Evolutionary conservation across 768 basidiomycete species (phyloP), one percentile per base, ranked within the genome.

Genomic region (Boletus barrowsii): DNA sequence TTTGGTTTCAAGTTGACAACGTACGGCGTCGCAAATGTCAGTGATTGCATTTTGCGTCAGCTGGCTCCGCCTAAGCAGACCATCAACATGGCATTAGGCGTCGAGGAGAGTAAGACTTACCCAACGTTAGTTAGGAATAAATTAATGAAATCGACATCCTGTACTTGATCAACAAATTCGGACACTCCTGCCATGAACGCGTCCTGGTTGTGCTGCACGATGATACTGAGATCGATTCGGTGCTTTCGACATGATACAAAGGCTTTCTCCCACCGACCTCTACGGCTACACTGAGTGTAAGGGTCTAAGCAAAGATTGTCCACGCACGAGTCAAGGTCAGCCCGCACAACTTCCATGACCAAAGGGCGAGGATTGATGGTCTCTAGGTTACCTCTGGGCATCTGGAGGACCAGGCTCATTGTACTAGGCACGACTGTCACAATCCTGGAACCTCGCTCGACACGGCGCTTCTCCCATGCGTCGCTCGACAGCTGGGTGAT

Each of bases 381-480:
- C 74, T 99, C 97, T 56, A 99, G 66, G 71, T 98, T 98, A 1
- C 97, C 97, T 59, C 97, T 76, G 0, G 96, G 97, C 96, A 98
- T 98, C 72, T 99, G 97, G 10, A 99, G 74, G 0, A 98, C 90
- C 33, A 99, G 71, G 61, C 81, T 86, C 91, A 95, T 98, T 9
- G 83, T 74, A 54, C 87, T 93, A 1, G 94, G 88, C 1, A 97
- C 87, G 13, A 87, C 89, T 0, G 87, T 84, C 5, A 98, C 93
- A 33, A 98, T 94, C 54, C 87, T 75, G 8, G 91, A 87, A 4
- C 97, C 97, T 30, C 97, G 76, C 70, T 99, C 97, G 1, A 98
- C 82, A 18, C 90, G 81, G 39, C 96, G 80, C 11, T 77, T 81
- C 64, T 90, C 85, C 84, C 85, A 88, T 20, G 66, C 60, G n/a